phyloP scores from a whole-genome alignment of 1,139 yeast species.

The Candida frijolesensis region DNA sequence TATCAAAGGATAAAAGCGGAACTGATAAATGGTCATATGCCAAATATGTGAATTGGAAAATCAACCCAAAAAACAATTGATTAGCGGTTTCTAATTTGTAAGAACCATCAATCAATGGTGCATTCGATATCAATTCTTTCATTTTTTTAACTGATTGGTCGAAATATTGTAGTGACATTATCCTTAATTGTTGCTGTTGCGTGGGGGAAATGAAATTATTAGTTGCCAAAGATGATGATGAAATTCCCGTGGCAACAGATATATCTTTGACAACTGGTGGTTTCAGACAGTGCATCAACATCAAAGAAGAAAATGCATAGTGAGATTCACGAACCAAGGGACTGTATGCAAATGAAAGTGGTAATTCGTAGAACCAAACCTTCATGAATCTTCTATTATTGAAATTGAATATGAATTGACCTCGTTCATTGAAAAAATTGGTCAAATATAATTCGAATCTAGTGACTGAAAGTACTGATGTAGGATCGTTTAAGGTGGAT shows the following conservation, averaged over 20 bases:
- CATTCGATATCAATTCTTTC: background rate
- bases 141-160: background rate
- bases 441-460: conserved; percentile 1
- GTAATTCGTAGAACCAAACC: conserved; percentile 1
- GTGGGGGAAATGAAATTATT: conserved; percentile 1
- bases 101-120: background rate
- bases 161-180: background rate
- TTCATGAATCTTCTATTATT: background rate
- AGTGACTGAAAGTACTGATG: background rate
- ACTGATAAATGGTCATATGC: conserved; percentile 1
- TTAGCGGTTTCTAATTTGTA: background rate
- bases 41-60: background rate
- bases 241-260: background rate
- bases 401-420: conserved; percentile 1
- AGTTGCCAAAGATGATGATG: background rate
- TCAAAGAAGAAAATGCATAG: conserved; percentile 1
- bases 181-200: background rate
- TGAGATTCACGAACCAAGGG: background rate
- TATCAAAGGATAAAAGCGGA: conserved; percentile 2
- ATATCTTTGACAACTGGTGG: background rate
- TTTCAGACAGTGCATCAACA: conserved; percentile 1
- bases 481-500: background rate
- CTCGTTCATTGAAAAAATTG: conserved; percentile 1
- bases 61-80: conserved; percentile 1
- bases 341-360: background rate